These are phyloP conservation scores for Volvox carteri DNA, from an alignment of 163 green algal species.

Conservation along the genomic window DNA sequence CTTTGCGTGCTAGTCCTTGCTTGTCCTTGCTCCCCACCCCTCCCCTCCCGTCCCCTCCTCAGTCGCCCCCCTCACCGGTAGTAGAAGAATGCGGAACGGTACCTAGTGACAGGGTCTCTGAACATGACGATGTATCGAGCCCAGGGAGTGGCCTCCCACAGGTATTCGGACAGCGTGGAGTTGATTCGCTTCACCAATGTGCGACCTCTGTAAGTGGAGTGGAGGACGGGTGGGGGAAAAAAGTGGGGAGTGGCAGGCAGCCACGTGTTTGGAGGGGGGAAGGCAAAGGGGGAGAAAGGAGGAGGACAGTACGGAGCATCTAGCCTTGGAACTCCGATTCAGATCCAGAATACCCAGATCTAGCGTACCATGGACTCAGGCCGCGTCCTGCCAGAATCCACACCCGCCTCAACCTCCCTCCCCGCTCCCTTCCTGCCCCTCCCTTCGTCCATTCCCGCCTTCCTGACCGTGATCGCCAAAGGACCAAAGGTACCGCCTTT, in stretches of 20 bases:
- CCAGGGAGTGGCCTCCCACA: conserved; percentile 74
- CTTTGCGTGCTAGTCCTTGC: too few species aligned
- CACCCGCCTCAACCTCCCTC: background rate
- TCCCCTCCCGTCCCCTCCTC: background rate
- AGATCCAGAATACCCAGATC: too few species aligned
- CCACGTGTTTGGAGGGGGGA: background rate
- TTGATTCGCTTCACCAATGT: conserved; percentile 52
- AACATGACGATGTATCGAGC: conserved; percentile 72
- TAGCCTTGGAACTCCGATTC: too few species aligned
- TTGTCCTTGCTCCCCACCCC: background rate
- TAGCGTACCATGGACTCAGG: too few species aligned
- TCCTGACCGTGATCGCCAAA: background rate
- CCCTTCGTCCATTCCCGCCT: background rate
- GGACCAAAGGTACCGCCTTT: too few species aligned
- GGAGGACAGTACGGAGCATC: too few species aligned
- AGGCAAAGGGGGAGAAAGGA: too few species aligned
- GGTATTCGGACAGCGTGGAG: conserved; percentile 69
- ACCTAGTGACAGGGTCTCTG: conserved; percentile 64
- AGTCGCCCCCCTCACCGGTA: conserved; percentile 34
- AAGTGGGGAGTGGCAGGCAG: background rate
- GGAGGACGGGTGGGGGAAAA: background rate
- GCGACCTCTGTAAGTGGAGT: conserved; percentile 16
- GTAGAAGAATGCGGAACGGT: conserved; percentile 61
- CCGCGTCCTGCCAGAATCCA: too few species aligned
- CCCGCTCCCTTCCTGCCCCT: background rate